Conservation (phyloP, 371 early-diverging fungal genomes). For the Haplosporangium sp. region DNA sequence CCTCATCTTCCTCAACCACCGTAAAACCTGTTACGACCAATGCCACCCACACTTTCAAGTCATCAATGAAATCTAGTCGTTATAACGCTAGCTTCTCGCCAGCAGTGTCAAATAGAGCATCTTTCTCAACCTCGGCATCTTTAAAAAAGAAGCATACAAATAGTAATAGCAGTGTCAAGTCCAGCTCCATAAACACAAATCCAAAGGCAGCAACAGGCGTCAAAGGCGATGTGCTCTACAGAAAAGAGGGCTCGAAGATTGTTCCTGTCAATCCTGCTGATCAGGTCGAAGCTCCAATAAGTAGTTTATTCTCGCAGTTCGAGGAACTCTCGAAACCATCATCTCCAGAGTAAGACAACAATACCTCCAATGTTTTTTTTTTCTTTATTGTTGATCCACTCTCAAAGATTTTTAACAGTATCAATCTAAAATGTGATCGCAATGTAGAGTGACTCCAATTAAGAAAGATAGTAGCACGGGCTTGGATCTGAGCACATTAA, state of each 20-base stretch:
- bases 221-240: conserved; percentile 43
- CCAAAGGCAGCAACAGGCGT: not conserved
- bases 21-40: not conserved
- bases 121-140: conserved; percentile 11
- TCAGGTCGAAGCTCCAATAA: conserved; percentile 28
- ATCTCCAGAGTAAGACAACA: conserved; percentile 22
- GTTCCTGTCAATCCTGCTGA: conserved; percentile 23
- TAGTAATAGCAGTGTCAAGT: not conserved
- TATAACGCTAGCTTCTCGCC: too few relatives aligned
- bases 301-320: conserved; percentile 34
- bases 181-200: not conserved
- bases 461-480: not conserved
- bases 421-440: not conserved
- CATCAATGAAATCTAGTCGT: too few relatives aligned
- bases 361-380: too few relatives aligned
- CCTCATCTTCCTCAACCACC: not conserved
- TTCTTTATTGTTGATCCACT: too few relatives aligned
- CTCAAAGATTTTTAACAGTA: not conserved
- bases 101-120: not conserved
- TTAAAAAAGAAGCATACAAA: conserved; percentile 1
- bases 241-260: conserved; percentile 45
- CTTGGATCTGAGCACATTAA: conserved; percentile 17
- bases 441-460: not conserved
- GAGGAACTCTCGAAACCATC: conserved; percentile 21
- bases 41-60: too few relatives aligned